These are phyloP conservation scores for Sphaerosporella brunnea DNA, from an alignment of 495 filamentous ascomycete genomes.

Conservation along the genomic window DNA sequence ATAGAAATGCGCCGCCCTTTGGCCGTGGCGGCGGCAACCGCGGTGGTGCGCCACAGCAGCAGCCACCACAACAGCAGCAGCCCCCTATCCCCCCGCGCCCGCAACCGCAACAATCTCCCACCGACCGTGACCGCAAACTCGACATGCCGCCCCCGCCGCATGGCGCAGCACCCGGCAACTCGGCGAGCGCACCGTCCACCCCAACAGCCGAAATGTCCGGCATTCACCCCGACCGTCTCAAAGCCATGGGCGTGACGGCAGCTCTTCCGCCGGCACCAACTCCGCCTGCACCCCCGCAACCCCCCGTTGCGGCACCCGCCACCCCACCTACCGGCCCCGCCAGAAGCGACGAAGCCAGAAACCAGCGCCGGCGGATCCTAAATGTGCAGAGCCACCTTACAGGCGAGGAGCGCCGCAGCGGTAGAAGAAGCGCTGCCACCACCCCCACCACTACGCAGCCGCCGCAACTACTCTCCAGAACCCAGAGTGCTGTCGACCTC, in stretches of 20 bases:
- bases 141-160: conserved; percentile 17
- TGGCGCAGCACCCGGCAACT: conserved; percentile 23
- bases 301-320: background rate
- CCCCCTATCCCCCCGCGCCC: background rate
- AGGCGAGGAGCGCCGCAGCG: conserved; percentile 13
- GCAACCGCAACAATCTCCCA: background rate
- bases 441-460: conserved; percentile 6
- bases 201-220: conserved; percentile 27
- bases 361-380: conserved; percentile 21
- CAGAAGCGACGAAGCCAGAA: conserved; percentile 16
- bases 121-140: conserved; percentile 16
- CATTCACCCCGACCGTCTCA: conserved; percentile 36
- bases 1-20: conserved; percentile 46
- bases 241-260: conserved; percentile 23
- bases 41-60: conserved; percentile 1
- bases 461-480: background rate
- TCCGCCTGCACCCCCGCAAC: conserved; percentile 19
- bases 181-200: conserved; percentile 11
- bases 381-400: conserved; percentile 22
- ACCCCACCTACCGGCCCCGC: conserved; percentile 20
- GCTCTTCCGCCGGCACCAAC: conserved; percentile 16
- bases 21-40: conserved; percentile 27
- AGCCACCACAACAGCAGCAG: background rate
- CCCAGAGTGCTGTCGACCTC: conserved; percentile 16
- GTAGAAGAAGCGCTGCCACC: conserved; percentile 9